Evolutionary conservation across 2,329 filamentous ascomycete genomes (phyloP), one percentile per base, ranked within the genome.

Genomic region (Clathrospora elynae): DNA sequence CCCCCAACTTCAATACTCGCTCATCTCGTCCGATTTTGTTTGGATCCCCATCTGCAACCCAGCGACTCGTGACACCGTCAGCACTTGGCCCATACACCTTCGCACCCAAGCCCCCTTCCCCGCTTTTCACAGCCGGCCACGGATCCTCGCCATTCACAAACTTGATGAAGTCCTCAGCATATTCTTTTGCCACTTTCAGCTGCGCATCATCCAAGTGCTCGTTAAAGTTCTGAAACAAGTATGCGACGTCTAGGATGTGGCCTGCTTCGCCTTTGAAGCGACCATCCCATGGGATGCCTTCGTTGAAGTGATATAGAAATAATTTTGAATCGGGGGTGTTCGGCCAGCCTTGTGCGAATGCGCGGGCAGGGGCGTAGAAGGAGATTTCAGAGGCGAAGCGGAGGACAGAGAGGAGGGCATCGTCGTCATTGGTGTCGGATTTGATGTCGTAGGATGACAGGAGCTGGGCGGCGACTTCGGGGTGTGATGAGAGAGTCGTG

Each of bases 331-430:
- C 46, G 13, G 51, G 34, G 0, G 63, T 61, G 11, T 57, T 38
- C 5, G 65, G 61, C 64, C 64, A 70, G 18, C 59, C 64, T 32
- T 65, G 49, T 2, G 74, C 75, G 18, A 75, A 71, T 11, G 70
- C 62, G 11, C 72, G 48, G 0, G 70, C 70, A 0, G 77, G 68
- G 1, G 73, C 72, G 38, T 73, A 73, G 59, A 76, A 79, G 6
- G 59, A 59, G 22, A 78, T 70, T 39, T 80, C 78, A 13, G 70
- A 72, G 10, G 64, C 61, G 36, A 77, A 75, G 9, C 72, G 59
- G 2, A 78, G 58, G 20, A 79, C 64, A 2, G 59, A 61, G 3
- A 64, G 48, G 13, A 76, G 66, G 0, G 73, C 75, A n/a, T 72
- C 67, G 1, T 73, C 64, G 35, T 78, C 74, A 4, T 61, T 28